Percentiles rank a stretch among this genome's conserved stretches.
phyloP scores from a whole-genome alignment of 345 rosid species.

The Moringa oleifera region DNA sequence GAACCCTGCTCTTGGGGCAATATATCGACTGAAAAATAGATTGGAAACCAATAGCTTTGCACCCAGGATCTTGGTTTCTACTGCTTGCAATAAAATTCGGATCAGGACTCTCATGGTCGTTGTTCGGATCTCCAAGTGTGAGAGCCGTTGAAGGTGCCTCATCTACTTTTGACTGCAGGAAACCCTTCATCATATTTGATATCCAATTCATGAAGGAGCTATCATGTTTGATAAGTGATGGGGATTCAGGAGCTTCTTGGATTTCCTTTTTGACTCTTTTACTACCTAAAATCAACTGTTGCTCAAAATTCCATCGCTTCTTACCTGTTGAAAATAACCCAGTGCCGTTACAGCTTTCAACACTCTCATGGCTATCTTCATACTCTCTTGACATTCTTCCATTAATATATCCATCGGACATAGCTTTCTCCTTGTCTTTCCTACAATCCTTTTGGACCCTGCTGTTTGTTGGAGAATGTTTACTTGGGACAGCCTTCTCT shows the following conservation, averaged over 20 bases:
- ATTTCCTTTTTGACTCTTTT: conserved; percentile 54
- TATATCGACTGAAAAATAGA: conserved; percentile 75
- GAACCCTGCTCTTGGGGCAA: conserved; percentile 37
- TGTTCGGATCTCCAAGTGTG: conserved; percentile 29
- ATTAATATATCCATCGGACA: conserved; percentile 46
- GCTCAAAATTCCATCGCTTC: conserved; percentile 46
- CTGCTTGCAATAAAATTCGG: conserved; percentile 15
- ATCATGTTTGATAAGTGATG: conserved; percentile 48
- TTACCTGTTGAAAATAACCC: conserved; percentile 41
- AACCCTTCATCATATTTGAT: conserved; percentile 75
- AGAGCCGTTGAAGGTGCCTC: conserved; percentile 32
- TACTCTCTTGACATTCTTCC: conserved; percentile 37
- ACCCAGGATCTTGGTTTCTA: conserved; percentile 18
- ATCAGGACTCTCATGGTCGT: conserved; percentile 21
- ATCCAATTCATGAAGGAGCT: conserved; percentile 94
- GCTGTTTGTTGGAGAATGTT: conserved; percentile 29
- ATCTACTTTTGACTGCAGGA: conserved; percentile 37
- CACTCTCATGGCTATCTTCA: conserved; percentile 74
- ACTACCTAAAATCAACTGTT: conserved; percentile 42
- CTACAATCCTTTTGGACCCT: conserved; percentile 21
- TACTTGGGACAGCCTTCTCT: conserved; percentile 16
- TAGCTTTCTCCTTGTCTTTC: conserved; percentile 60
- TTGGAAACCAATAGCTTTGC: conserved; percentile 55
- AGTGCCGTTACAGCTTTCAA: conserved; percentile 75
- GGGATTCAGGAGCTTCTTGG: conserved; percentile 44